Evolutionary conservation across 805 yeast genomes (phyloP).

Genomic region (Candida glaebosa): DNA sequence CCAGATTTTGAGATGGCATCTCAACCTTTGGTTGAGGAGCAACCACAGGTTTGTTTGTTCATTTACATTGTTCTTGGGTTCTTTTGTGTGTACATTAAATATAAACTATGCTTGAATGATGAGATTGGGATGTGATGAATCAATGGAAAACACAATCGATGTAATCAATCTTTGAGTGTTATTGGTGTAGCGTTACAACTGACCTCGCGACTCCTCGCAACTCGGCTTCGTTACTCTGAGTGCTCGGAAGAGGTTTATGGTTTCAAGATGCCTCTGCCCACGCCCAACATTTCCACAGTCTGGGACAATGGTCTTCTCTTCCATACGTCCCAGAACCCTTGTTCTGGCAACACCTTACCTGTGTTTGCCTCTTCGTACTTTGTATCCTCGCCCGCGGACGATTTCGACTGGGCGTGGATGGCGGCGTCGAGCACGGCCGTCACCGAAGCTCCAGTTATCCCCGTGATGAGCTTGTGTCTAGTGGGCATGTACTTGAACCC

Average conservation of each 20-base stretch:
- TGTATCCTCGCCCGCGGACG: constrained; percentile 35
- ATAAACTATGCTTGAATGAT: too few species aligned
- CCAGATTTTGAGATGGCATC: too few species aligned
- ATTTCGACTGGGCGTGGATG: constrained; percentile 39
- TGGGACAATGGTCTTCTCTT: constrained; percentile 80
- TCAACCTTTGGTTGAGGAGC: too few species aligned
- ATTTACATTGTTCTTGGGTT: too few species aligned
- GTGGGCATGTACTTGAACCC: constrained; percentile 40
- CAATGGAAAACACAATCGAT: too few species aligned
- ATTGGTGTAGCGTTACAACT: too few species aligned
- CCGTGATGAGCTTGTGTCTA: constrained; percentile 39
- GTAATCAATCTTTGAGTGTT: too few species aligned
- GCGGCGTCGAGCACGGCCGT: constrained; percentile 37
- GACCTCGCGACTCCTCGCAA: too few species aligned
- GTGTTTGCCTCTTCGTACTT: constrained; percentile 39
- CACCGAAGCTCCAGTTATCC: constrained; percentile 36
- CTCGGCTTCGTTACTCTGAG: too few species aligned
- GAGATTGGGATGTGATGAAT: too few species aligned
- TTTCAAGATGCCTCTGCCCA: constrained; percentile 55
- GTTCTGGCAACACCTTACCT: constrained; percentile 33
- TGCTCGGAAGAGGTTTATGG: constrained; percentile 18
- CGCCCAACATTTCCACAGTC: constrained; percentile 73
- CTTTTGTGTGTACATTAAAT: too few species aligned
- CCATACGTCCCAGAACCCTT: constrained; percentile 75
- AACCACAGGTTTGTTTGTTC: too few species aligned